A percentile compares a stretch with the other conserved stretches of the same genome.
phyloP scores from a whole-genome alignment of 192 early-diverging fungal genomes.

The Coemansia sp. region DNA sequence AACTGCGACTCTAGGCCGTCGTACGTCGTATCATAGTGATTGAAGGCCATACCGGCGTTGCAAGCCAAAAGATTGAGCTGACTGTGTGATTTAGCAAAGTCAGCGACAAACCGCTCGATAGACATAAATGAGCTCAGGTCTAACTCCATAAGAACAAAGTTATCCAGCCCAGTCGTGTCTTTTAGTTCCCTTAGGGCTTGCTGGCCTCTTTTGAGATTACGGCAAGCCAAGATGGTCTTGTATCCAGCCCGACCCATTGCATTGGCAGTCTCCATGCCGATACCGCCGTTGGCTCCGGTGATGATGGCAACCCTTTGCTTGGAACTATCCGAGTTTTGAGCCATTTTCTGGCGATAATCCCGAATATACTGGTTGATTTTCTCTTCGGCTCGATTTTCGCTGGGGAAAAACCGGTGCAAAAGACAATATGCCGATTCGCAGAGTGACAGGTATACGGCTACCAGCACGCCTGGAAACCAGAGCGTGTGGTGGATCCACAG shows the following conservation, averaged over 20 bases:
- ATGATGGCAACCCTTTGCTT: constrained; percentile 33
- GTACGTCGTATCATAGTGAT: constrained; percentile 59
- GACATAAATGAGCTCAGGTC: constrained; percentile 58
- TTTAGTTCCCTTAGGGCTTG: constrained; percentile 15
- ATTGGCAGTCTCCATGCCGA: constrained; percentile 61
- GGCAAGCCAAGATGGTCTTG: constrained; percentile 52
- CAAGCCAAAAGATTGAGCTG: constrained; percentile 45
- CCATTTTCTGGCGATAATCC: constrained; percentile 16
- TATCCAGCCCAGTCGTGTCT: constrained; percentile 20
- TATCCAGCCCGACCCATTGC: constrained; percentile 60
- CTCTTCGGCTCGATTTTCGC: constrained; percentile 20
- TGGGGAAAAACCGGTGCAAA: constrained; percentile 21
- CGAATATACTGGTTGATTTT: constrained; percentile 37
- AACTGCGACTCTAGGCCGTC: constrained; percentile 66
- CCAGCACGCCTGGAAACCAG: constrained; percentile 24
- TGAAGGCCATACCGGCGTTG: constrained; percentile 64
- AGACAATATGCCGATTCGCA: constrained; percentile 41
- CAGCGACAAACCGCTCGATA: constrained; percentile 40
- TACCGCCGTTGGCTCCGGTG: constrained; percentile 62
- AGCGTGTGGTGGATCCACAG: constrained; percentile 21
- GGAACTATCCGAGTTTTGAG: neutral
- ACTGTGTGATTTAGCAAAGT: constrained; percentile 21
- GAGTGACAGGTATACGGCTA: constrained; percentile 18
- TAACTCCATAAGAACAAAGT: constrained; percentile 44
- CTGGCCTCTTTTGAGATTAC: constrained; percentile 32